Percentiles rank a stretch among this genome's conserved stretches.
Conservation (phyloP, 495 filamentous ascomycete species). For the Diplogelasinospora grovesii region DNA sequence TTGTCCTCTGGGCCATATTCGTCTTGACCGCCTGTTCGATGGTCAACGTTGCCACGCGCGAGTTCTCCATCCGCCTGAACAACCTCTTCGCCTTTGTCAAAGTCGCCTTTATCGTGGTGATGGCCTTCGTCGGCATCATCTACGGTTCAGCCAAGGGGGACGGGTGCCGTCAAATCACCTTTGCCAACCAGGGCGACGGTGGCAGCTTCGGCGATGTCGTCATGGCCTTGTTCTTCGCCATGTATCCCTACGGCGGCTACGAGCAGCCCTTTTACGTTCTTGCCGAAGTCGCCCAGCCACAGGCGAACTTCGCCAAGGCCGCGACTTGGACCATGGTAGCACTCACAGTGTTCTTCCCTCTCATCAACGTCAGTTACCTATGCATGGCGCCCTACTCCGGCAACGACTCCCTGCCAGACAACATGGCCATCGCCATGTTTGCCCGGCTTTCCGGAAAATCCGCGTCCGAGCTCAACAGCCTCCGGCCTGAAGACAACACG, state of each 20-base stretch:
- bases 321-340: not conserved
- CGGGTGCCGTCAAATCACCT: conserved; percentile 4
- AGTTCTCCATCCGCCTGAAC: conserved; percentile 1
- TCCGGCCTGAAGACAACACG: not conserved
- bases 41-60: conserved; percentile 1
- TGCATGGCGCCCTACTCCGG: conserved; percentile 6
- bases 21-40: not conserved
- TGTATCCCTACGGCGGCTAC: conserved; percentile 11
- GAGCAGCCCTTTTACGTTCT: conserved; percentile 14
- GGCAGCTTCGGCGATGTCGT: conserved; percentile 6
- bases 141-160: conserved; percentile 4
- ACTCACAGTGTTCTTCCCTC: not conserved
- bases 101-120: not conserved
- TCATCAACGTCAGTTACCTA: conserved; percentile 8
- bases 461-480: not conserved
- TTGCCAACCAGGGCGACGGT: not conserved
- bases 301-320: not conserved
- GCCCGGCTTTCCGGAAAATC: not conserved
- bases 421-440: conserved; percentile 5
- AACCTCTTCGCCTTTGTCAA: conserved; percentile 2
- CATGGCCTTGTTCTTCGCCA: conserved; percentile 8
- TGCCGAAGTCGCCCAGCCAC: conserved; percentile 3
- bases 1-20: conserved; percentile 3
- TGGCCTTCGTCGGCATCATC: conserved; percentile 2
- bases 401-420: not conserved